phyloP scores from a whole-genome alignment of 192 early-diverging fungal species.

The Funneliformis geosporum region DNA sequence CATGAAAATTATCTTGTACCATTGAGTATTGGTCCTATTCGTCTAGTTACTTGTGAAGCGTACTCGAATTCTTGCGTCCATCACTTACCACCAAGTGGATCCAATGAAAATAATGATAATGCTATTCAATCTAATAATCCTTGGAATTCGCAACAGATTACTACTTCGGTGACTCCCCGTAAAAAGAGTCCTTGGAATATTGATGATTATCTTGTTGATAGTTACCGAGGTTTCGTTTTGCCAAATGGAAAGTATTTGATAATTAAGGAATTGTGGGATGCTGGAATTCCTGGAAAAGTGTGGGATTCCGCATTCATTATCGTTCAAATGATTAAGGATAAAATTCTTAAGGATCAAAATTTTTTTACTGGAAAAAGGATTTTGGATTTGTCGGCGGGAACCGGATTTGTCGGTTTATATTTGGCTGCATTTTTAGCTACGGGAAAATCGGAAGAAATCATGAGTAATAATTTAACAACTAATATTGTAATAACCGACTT shows the following conservation, averaged over 20 bases:
- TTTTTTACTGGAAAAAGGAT: constrained; percentile 19
- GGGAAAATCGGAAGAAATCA: not conserved
- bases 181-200: constrained; percentile 21
- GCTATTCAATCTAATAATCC: not conserved
- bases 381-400: constrained; percentile 31
- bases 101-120: not conserved
- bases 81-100: constrained; percentile 3
- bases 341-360: not conserved
- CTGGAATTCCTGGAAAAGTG: constrained; percentile 31
- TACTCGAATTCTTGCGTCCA: constrained; percentile 8
- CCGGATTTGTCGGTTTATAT: constrained; percentile 27
- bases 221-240: constrained; percentile 15
- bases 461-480: not conserved
- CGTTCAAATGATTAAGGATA: constrained; percentile 14
- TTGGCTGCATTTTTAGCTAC: constrained; percentile 3
- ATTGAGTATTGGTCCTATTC: constrained; percentile 27
- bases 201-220: constrained; percentile 27
- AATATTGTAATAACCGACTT: constrained; percentile 27
- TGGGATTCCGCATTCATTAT: constrained; percentile 33
- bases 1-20: constrained; percentile 15
- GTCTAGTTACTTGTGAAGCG: not conserved
- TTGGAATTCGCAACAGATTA: not conserved
- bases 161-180: not conserved
- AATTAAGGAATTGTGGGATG: constrained; percentile 32
- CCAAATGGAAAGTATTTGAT: constrained; percentile 24